Evolutionary conservation across 2,329 filamentous ascomycete genomes (phyloP), one percentile per base, ranked within the genome.

Genomic region (Diatrype stigma): DNA sequence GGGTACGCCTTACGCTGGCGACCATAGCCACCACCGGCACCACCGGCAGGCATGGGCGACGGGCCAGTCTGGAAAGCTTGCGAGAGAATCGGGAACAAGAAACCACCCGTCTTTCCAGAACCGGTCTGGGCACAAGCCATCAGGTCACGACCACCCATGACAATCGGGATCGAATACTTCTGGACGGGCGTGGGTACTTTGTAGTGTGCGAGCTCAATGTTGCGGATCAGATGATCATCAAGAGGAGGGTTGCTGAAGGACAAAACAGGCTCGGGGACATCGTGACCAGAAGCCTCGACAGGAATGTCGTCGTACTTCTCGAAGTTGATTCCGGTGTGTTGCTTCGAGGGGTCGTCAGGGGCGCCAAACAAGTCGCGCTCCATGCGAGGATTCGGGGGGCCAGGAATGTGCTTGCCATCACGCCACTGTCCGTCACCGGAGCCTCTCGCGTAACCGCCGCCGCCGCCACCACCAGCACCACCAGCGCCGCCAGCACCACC

Each of bases 101-200:
- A 99, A 81, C 94, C 94, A 79, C 94, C 94, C 71, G 94, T 99
- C 84, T 99, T 99, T 81, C 94, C 94, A 67, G 94, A 99, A 86
- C 93, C 94, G 63, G 94, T 99, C 82, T 99, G 94, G 65, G 94
- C 94, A 80, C 94, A 99, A 73, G 94, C 94, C 94, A 99, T 99
- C 70, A 99, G 80, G 74, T 99, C 94, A 75, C 94, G 91, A 58
- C 94, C 94, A 63, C 86, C 87, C 89, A 96, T 96, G 69, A 99
- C 94, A 66, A 99, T 99, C 60, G 94, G 94, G 51, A 99, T 96
- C 3, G 94, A 97, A 80, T 99, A 97, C 75, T 99, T 99, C 77
- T 99, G 94, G 48, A 99, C 94, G 23, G 94, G 94, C 1, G 94
- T 99, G 50, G 94, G 94, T 44, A 92, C 86, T 73, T 93, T 92